These are phyloP conservation scores for Pyrrhoderma lamaoense DNA, from an alignment of 1,284 basidiomycete species.

Conservation along the genomic window DNA sequence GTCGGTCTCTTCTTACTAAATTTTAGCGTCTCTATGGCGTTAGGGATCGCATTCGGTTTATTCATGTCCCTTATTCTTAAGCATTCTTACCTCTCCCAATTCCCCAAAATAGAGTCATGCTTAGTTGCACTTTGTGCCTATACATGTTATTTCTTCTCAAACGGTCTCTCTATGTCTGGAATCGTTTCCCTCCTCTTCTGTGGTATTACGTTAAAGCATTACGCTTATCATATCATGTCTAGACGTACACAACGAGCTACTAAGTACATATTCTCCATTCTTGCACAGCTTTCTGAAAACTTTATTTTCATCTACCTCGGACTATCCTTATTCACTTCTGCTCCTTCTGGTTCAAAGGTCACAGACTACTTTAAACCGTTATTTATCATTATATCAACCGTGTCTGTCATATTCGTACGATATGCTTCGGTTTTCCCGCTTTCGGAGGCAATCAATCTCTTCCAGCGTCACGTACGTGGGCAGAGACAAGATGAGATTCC, in stretches of 20 bases:
- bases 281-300: conserved; percentile 94
- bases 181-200: conserved; percentile 98
- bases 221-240: conserved; percentile 99
- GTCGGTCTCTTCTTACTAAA: conserved; percentile 94
- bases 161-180: conserved; percentile 89
- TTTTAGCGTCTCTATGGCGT: conserved; percentile 89
- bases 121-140: conserved; percentile 93
- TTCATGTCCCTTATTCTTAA: conserved; percentile 90
- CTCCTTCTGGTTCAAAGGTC: conserved; percentile 62
- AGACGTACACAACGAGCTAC: conserved; percentile 88
- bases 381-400: conserved; percentile 86
- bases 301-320: conserved; percentile 99
- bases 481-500: conserved; percentile 82
- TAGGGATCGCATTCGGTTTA: conserved; percentile 90
- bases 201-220: conserved; percentile 98
- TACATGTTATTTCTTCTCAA: conserved; percentile 98
- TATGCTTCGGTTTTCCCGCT: conserved; percentile 97
- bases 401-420: conserved; percentile 90
- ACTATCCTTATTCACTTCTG: conserved; percentile 86
- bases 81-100: conserved; percentile 83
- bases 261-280: conserved; percentile 91
- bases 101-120: conserved; percentile 91
- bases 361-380: conserved; percentile 90
- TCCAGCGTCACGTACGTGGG: conserved; percentile 75
- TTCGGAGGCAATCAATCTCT: conserved; percentile 92